Base-by-base conservation (phyloP, 2,329 filamentous ascomycete species). In the Trichoderma sp. region DNA sequence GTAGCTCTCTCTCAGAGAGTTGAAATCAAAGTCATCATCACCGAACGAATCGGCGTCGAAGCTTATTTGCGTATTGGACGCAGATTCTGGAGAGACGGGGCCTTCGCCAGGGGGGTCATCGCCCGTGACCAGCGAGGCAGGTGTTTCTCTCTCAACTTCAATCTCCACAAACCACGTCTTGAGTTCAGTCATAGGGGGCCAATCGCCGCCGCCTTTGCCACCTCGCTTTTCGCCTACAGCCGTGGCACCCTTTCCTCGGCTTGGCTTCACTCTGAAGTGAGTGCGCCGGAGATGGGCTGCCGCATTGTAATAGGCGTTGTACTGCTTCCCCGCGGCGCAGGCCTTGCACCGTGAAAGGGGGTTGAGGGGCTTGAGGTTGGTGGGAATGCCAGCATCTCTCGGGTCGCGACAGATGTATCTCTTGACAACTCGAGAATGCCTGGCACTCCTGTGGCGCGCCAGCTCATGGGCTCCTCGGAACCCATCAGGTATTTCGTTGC, bases 251-350 rank as follows among this genome's bases (percentile, higher is more conserved):
- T 82, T 82, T 39, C 79, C 80, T 15, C 85, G 81, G 8, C 80
- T 75, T 2, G 80, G 76, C 78, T 86, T 87, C 63, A 83, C 90
- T 75, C 91, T 92, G 83, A 97, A 98, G 77, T 98, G 94, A 0
- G 91, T 90, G 59, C 94, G 89, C 50, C 94, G 87, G 9, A 98
- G 85, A 76, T 98, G 94, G 0, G 93, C 94, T 0, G 93, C 93
- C 0, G 94, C 94, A 74, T 98, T 98, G 80, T 98, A 97, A 80
- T 97, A 95, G 17, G 92, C 92, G 4, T 91, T 91, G 73, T 98
- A 98, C 68, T 87, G 86, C 82, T 97, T 97, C 66, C 85, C 81
- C 53, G 85, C 85, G 58, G 84, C 86, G 78, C 94, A 98, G 57
- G 91, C 87, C 79, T 97, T 97, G 86, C 94, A 97, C 72, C 91